A percentile compares a stretch with the other conserved stretches of the same genome.
Evolutionary conservation across 768 basidiomycete species (phyloP).

Genomic region (Termitomyces sp.): DNA sequence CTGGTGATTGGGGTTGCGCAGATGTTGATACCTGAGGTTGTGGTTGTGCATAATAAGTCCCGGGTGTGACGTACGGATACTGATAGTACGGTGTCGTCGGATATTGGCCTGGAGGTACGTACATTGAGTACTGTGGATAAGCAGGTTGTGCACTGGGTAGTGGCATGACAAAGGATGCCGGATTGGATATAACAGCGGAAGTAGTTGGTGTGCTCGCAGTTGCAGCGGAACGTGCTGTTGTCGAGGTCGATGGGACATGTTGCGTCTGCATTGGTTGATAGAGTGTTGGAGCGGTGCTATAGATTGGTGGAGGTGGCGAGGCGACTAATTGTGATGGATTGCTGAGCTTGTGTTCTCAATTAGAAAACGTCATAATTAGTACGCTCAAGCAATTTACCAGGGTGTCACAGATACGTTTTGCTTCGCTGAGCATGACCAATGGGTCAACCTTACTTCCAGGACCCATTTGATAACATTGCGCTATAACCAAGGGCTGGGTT

Average conservation of each 20-base stretch:
- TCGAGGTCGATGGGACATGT: conserved; percentile 23
- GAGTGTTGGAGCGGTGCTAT: conserved; percentile 44
- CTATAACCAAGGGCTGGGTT: conserved; percentile 67
- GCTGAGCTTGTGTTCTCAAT: conserved; percentile 46
- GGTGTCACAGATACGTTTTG: conserved; percentile 74
- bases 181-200: conserved; percentile 61
- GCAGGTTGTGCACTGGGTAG: conserved; percentile 45
- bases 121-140: conserved; percentile 46
- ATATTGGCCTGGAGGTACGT: conserved; percentile 40
- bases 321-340: conserved; percentile 70
- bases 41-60: conserved; percentile 22
- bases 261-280: conserved; percentile 30
- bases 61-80: conserved; percentile 31
- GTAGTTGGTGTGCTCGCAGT: conserved; percentile 30
- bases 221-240: conserved; percentile 27
- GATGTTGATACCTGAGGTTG: conserved; percentile 20
- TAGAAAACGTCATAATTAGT: conserved; percentile 2
- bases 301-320: conserved; percentile 61
- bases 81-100: conserved; percentile 65
- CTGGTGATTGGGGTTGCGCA: conserved; percentile 5
- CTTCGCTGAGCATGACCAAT: conserved; percentile 68
- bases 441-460: conserved; percentile 70
- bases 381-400: conserved; percentile 43
- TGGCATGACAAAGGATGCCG: conserved; percentile 71
- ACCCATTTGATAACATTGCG: conserved; percentile 79